Evolutionary conservation across 1,284 basidiomycete species (phyloP).

Genomic region (Cryptococcus sp.): DNA sequence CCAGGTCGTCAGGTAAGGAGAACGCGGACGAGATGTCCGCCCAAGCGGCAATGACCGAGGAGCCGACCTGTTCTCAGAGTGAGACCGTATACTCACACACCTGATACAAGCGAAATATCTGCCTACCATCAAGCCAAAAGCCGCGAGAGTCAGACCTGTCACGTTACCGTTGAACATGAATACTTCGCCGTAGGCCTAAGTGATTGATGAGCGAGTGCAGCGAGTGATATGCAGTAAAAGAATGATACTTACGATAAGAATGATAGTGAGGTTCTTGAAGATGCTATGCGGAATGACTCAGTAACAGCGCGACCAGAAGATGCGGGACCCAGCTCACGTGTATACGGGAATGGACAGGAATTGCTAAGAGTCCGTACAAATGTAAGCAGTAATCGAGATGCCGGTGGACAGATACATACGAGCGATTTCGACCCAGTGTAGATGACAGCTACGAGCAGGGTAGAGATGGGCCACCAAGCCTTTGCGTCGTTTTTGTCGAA

Average conservation of each 20-base stretch:
- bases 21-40: slow-evolving; percentile 68
- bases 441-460: slow-evolving; percentile 89
- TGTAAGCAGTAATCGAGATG: neutral
- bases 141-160: slow-evolving; percentile 80
- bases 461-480: slow-evolving; percentile 92
- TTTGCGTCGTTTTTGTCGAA: slow-evolving; percentile 85
- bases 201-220: neutral
- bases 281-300: slow-evolving; percentile 57
- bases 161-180: slow-evolving; percentile 94
- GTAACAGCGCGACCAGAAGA: neutral
- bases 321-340: slow-evolving; percentile 56
- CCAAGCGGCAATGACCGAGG: slow-evolving; percentile 95
- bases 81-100: neutral
- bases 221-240: neutral
- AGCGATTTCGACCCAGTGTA: slow-evolving; percentile 98
- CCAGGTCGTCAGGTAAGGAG: slow-evolving; percentile 31
- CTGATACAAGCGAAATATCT: neutral
- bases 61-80: slow-evolving; percentile 66
- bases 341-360: slow-evolving; percentile 90
- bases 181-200: slow-evolving; percentile 66
- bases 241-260: slow-evolving; percentile 68
- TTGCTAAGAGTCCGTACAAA: slow-evolving; percentile 63
- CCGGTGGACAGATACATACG: slow-evolving; percentile 55
- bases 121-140: slow-evolving; percentile 89
- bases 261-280: slow-evolving; percentile 99